Percentiles rank a stretch among this genome's conserved stretches.
Evolutionary conservation across 306 rosid genomes (phyloP).

Genomic region (Vigna nakashimae): DNA sequence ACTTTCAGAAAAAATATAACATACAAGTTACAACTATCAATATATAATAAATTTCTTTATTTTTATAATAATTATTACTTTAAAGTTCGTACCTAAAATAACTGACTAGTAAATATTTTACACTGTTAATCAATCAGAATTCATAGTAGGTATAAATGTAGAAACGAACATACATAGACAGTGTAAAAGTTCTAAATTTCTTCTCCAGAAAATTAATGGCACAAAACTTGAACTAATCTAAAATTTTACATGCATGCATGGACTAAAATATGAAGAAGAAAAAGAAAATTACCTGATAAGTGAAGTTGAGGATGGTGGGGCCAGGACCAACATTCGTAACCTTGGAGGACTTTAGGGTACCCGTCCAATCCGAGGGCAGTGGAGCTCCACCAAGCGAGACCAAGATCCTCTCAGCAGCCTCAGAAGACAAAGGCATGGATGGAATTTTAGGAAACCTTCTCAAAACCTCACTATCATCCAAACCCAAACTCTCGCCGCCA

Average conservation of each 20-base stretch:
- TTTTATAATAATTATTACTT: no score
- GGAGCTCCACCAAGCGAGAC: constrained; percentile 48
- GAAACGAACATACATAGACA: background rate
- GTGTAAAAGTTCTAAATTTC: no score
- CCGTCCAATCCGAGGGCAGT: constrained; percentile 59
- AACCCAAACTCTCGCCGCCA: constrained; percentile 62
- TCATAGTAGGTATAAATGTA: background rate
- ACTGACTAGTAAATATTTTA: background rate
- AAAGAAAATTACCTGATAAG: constrained; percentile 50
- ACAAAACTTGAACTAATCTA: background rate
- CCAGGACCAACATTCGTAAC: constrained; percentile 65
- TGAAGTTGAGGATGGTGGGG: constrained; percentile 65
- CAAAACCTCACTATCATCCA: constrained; percentile 58
- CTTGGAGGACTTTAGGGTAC: constrained; percentile 1
- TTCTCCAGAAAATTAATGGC: background rate
- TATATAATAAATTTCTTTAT: background rate
- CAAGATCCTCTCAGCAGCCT: constrained; percentile 55
- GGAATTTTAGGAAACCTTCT: constrained; percentile 75
- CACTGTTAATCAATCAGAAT: background rate
- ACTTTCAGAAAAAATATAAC: background rate
- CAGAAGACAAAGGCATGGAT: constrained; percentile 68
- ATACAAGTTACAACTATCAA: background rate
- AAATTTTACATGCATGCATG: no score
- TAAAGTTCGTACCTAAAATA: no score
- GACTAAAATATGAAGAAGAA: no score